These are phyloP conservation scores for Carex scoparia DNA, from an alignment of 176 grass and related monocot species.

Conservation along the genomic window DNA sequence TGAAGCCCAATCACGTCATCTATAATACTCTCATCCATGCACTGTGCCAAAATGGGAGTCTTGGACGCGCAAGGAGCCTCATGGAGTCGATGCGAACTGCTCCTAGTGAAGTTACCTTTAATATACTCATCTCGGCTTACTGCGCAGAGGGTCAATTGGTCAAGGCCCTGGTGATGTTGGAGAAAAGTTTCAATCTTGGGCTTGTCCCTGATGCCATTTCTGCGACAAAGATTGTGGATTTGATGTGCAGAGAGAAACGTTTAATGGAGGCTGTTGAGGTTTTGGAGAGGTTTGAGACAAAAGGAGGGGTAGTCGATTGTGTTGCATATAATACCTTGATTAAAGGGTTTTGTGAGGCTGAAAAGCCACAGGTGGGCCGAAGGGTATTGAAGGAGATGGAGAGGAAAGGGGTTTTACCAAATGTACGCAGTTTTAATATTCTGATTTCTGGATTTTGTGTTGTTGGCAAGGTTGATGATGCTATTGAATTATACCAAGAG, in stretches of 20 bases:
- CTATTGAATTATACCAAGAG: constrained; percentile 25
- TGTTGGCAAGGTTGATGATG: constrained; percentile 16
- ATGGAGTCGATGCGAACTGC: constrained; percentile 11
- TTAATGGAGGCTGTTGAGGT: constrained; percentile 31
- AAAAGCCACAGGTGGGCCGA: constrained; percentile 20
- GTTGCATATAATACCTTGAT: constrained; percentile 38
- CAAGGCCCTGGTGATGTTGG: constrained; percentile 33
- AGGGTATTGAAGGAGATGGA: constrained; percentile 39
- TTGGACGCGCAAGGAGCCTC: constrained; percentile 29
- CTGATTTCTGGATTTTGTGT: constrained; percentile 32
- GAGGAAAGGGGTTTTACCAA: constrained; percentile 34
- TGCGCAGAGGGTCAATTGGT: constrained; percentile 23
- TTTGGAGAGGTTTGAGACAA: constrained; percentile 28
- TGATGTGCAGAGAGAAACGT: constrained; percentile 25
- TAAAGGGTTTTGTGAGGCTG: constrained; percentile 28
- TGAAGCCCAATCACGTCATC: constrained; percentile 33
- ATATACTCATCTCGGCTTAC: constrained; percentile 41
- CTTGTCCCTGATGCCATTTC: constrained; percentile 30
- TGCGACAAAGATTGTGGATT: constrained; percentile 30
- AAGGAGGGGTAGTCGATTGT: constrained; percentile 28
- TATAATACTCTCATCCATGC: constrained; percentile 37
- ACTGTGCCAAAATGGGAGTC: constrained; percentile 25
- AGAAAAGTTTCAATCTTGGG: constrained; percentile 35
- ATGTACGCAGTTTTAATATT: constrained; percentile 32
- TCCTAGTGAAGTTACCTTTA: constrained; percentile 34